Evolutionary conservation across 2,329 filamentous ascomycete genomes (phyloP), one percentile per base, ranked within the genome.

Genomic region (Nothophaeocryptopus gaeumannii): DNA sequence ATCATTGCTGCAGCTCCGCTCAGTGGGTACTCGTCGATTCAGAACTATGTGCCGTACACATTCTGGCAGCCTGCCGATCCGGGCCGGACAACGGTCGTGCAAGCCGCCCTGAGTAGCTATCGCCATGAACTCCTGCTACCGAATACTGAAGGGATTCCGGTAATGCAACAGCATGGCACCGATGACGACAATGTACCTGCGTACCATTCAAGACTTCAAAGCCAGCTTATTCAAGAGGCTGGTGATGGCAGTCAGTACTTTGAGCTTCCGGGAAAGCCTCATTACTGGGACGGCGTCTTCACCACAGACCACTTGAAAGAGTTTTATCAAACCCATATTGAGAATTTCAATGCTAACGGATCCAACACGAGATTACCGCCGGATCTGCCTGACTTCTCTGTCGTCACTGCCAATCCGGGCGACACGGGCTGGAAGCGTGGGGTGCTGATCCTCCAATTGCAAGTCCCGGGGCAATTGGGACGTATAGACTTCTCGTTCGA

Each of bases 11-110:
- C 77, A 14, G 75, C 76, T 10, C 76, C 79, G n/a, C 67, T 82
- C 8, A 82, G 79, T 2, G 79, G 78, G 14, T 83, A 83, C 62
- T 70, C 76, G 1, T 81, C 77, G 2, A 82, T 82, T 47, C 77
- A 81, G 53, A 74, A 76, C 50, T 83, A 83, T 58, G 79, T 82
- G 2, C 74, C 80, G 15, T 82, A 79, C 54, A 69, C 73, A 32
- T 67, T 82, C 53, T 83, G 79, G 79, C 72, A 72, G 31, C 71
- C 75, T 41, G 68, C 73, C n/a, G 76, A 82, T 53, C 75, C 80
- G n/a, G 62, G 69, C 13, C 71, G 76, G 12, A 71, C 65, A 8
- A 71, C 73, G 2, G 63, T 79, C 2, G 54, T 82, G 8, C 72
- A 77, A 43, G 71, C 70, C 14, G 71, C 79, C 9, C 61, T 79